Base-by-base conservation (phyloP, 2,329 filamentous ascomycete genomes). In the Paraphaeosphaeria sporulosa region DNA sequence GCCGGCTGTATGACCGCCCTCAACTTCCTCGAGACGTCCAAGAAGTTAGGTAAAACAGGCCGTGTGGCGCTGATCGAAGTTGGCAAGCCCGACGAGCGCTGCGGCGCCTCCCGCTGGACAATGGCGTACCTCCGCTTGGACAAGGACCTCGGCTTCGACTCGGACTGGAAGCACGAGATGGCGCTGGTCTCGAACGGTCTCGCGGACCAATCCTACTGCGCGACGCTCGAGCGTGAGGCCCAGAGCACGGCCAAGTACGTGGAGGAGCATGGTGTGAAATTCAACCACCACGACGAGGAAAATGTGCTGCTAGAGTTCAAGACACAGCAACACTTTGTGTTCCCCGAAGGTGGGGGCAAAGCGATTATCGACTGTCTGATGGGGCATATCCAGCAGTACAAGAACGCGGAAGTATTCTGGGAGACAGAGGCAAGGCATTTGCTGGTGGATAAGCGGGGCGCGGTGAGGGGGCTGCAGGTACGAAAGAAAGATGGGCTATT, bases 121-220 rank as follows among this genome's bases (percentile, higher is more conserved):
- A 79, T 79, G 75, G 77, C 79, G 5, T 80, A 79, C 60, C 69
- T 81, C 8, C 68, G 77, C n/a, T 63, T 81, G 7, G 77, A 79
- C 67, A 75, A 75, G 60, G 69, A 80, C 56, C 64, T 76, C 19
- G 62, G 69, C 53, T 78, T 76, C 58, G 74, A 78, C 58, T 65
- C 68, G 32, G 73, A 73, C 57, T 76, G 74, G 74, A 69, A 72
- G 56, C 69, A 73, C 47, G 74, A 76, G 58, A 78, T 78, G 73
- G 64, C 69, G 61, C 32, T 69, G 12, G 76, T 79, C 42, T 77
- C 72, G 63, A 74, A 78, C 34, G 77, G 78, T 15, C 64, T 78
- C 3, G 77, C 78, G 17, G 76, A 80, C 57, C 73, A 74, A 48
- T 73, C 75, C 9, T 81, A 81, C 64, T 80, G 77, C 65, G 67